Evolutionary conservation across 2,329 filamentous ascomycete species (phyloP), one percentile per base, ranked within the genome.

Genomic region (Curvularia sp.): DNA sequence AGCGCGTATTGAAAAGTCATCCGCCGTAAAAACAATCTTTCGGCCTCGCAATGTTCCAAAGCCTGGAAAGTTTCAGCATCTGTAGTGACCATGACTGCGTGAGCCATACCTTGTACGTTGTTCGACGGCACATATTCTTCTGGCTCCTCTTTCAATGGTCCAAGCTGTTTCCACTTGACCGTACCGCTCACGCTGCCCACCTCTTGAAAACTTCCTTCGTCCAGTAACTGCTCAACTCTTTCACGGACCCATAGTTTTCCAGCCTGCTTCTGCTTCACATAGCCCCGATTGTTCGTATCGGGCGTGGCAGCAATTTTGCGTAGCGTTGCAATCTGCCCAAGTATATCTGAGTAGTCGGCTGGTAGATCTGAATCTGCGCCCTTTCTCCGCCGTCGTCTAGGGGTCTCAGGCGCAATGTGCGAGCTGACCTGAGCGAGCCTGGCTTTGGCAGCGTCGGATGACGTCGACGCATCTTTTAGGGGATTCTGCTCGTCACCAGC

Each of bases 171-270:
- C 86, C 87, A 89, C 46, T 75, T 79, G 9, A 87, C 85, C 0
- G 82, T 84, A 4, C 87, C 87, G 2, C 84, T 84, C 0, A 87
- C 80, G 43, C 83, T 86, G 0, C 87, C 87, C 6, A 89, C 81
- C 72, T 89, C 86, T 18, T 79, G 77, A 62, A 88, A 88, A 24
- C 79, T 83, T 2, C 79, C 82, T 2, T 75, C 65, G 57, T 89
- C 86, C 10, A 89, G 78, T n/a, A 89, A 77, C 31, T 82, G 77
- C 5, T 84, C 79, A 18, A 89, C 83, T 2, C 86, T 79, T 66
- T 89, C 86, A 22, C 86, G 82, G 0, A 88, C 86, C 86, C 86
- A 88, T 18, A 89, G 79, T 71, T 89, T 89, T 1, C 87, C 87
- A 3, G 85, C 82, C 72, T 85, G 79, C 63, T 87, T 88, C 69